A percentile compares a stretch with the other conserved stretches of the same genome.
phyloP scores from a whole-genome alignment of 2,329 filamentous ascomycete genomes.

The Elsinoe batatas region DNA sequence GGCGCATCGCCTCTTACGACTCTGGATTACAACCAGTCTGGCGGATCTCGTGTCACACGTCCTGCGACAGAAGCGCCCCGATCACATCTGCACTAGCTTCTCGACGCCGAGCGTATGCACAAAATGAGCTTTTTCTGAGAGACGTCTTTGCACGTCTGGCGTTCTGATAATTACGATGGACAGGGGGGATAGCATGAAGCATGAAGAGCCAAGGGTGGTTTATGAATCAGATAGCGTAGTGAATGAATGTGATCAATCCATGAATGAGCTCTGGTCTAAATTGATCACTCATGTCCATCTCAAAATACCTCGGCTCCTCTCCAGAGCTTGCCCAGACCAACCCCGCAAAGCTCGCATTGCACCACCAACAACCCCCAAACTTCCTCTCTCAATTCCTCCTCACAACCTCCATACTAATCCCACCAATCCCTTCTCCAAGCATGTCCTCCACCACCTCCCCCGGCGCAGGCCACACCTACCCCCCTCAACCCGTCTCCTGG shows the following conservation, averaged over 20 bases:
- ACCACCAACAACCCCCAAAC: neutral
- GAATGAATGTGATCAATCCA: slow-evolving; percentile 1
- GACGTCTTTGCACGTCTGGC: neutral
- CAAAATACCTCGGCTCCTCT: neutral
- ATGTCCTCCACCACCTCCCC: slow-evolving; percentile 25
- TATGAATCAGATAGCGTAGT: neutral
- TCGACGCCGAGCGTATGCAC: neutral
- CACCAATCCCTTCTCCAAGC: neutral
- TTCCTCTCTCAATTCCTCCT: neutral
- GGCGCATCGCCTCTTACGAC: slow-evolving; percentile 3
- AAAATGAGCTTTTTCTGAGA: neutral
- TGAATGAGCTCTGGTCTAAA: neutral
- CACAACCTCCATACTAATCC: neutral
- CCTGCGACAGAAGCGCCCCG: neutral
- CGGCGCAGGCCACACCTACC: slow-evolving; percentile 68
- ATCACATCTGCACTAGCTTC: neutral
- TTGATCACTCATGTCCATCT: neutral
- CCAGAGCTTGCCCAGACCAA: slow-evolving; percentile 8
- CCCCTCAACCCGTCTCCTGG: slow-evolving; percentile 67
- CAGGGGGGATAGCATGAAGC: neutral
- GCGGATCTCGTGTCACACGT: neutral
- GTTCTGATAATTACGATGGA: neutral
- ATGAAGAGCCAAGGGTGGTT: neutral
- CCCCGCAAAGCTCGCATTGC: neutral
- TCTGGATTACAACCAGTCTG: neutral